These are phyloP conservation scores for Hypomontagnella monticulosa DNA, from an alignment of 495 filamentous ascomycete genomes.

Conservation along the genomic window DNA sequence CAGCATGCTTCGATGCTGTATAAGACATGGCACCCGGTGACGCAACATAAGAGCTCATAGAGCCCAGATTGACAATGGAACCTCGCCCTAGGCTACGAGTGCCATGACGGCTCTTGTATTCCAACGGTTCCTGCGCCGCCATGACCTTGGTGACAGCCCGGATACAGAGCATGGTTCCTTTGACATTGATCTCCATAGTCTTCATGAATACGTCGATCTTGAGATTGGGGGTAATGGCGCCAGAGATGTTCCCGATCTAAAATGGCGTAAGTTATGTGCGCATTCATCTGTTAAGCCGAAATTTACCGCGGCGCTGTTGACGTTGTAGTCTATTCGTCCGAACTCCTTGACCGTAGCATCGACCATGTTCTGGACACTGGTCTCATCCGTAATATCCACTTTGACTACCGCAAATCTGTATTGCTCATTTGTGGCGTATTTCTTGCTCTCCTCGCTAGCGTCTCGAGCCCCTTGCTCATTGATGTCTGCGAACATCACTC, in stretches of 20 bases:
- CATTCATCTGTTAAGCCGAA: too few species aligned
- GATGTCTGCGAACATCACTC: constrained; percentile 49
- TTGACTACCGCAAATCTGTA: constrained; percentile 32
- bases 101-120: too few species aligned
- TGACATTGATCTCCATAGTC: constrained; percentile 4
- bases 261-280: too few species aligned
- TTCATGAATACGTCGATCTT: constrained; percentile 3
- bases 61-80: too few species aligned
- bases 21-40: too few species aligned
- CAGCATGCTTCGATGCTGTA: too few species aligned
- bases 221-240: neutral
- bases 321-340: constrained; percentile 45
- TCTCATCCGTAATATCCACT: constrained; percentile 43
- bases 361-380: constrained; percentile 45
- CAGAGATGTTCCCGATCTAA: neutral
- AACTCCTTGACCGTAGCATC: constrained; percentile 32
- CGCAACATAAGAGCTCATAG: too few species aligned
- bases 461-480: constrained; percentile 32
- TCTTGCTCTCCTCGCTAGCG: constrained; percentile 41
- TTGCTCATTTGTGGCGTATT: constrained; percentile 39
- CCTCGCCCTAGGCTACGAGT: too few species aligned
- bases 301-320: constrained; percentile 49
- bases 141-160: neutral
- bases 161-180: constrained; percentile 6
- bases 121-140: too few species aligned